Percentiles rank a stretch among this genome's conserved stretches.
These are phyloP conservation scores for Leptographium galeiforme DNA, from an alignment of 2,329 filamentous ascomycete species.

Conservation along the genomic window DNA sequence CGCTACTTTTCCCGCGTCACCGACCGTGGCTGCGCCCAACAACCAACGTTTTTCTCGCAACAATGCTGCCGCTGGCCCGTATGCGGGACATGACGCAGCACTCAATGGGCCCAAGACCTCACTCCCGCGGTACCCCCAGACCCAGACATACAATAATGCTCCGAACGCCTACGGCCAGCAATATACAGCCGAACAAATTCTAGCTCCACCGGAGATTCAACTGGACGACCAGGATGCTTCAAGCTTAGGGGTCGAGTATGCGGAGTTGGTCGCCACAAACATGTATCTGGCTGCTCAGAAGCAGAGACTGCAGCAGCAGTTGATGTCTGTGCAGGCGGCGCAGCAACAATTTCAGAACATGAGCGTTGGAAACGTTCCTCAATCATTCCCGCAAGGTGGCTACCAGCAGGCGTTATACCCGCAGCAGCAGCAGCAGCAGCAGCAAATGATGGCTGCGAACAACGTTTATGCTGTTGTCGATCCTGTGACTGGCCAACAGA, in stretches of 20 bases:
- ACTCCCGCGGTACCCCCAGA: constrained; percentile 28
- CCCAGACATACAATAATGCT: constrained; percentile 12
- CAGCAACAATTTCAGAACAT: constrained; percentile 73
- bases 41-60: constrained; percentile 28
- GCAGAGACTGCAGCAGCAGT: constrained; percentile 86
- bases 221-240: constrained; percentile 56
- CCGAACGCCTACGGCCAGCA: constrained; percentile 20
- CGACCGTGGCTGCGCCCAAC: constrained; percentile 25
- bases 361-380: constrained; percentile 48
- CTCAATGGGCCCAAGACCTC: constrained; percentile 45
- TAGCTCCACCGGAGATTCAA: constrained; percentile 70
- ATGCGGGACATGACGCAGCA: constrained; percentile 27
- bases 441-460: constrained; percentile 54
- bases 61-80: constrained; percentile 27
- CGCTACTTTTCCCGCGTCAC: constrained; percentile 43
- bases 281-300: constrained; percentile 88
- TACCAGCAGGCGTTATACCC: constrained; percentile 45
- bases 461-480: constrained; percentile 77
- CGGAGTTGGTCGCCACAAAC: constrained; percentile 82
- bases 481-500: constrained; percentile 71
- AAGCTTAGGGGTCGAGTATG: constrained; percentile 75
- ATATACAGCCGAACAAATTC: constrained; percentile 79
- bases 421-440: constrained; percentile 26
- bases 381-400: constrained; percentile 36
- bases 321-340: constrained; percentile 69